Conservation (phyloP, 176 grass and related monocot species). For the Zoysia japonica region DNA sequence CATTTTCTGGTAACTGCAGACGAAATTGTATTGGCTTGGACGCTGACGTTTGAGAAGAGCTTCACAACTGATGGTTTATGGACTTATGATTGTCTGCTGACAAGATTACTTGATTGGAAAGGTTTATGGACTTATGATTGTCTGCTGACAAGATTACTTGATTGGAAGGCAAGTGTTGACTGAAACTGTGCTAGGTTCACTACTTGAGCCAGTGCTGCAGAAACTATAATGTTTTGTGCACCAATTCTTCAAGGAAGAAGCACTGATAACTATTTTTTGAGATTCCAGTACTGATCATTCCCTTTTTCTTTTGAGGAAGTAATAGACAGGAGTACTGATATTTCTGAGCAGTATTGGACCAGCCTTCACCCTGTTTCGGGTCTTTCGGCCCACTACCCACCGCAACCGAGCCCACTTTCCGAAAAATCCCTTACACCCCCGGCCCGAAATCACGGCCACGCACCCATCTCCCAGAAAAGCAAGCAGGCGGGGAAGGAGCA, state of each 20-base stretch:
- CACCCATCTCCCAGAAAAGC: not conserved
- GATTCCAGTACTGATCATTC: not conserved
- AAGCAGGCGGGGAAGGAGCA: too few relatives aligned
- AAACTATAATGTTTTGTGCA: too few relatives aligned
- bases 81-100: constrained; percentile 3
- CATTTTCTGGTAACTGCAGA: constrained; percentile 21
- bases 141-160: not conserved
- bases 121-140: too few relatives aligned
- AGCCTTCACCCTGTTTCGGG: not conserved
- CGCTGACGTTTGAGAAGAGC: constrained; percentile 36
- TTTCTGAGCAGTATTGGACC: not conserved
- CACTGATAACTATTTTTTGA: too few relatives aligned
- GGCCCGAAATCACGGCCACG: constrained; percentile 31
- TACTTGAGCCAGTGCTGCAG: too few relatives aligned
- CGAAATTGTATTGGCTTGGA: constrained; percentile 14
- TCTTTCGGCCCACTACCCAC: not conserved
- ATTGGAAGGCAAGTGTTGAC: constrained; percentile 14
- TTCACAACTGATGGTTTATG: constrained; percentile 13
- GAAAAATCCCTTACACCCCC: not conserved
- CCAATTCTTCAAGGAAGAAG: too few relatives aligned
- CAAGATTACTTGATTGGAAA: not conserved
- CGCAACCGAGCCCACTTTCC: constrained; percentile 1
- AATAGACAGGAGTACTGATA: too few relatives aligned
- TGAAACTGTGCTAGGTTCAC: not conserved
- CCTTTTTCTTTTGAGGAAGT: too few relatives aligned